Base-by-base conservation (phyloP, 2,329 filamentous ascomycete genomes). In the Sclerotinia glacialis region DNA sequence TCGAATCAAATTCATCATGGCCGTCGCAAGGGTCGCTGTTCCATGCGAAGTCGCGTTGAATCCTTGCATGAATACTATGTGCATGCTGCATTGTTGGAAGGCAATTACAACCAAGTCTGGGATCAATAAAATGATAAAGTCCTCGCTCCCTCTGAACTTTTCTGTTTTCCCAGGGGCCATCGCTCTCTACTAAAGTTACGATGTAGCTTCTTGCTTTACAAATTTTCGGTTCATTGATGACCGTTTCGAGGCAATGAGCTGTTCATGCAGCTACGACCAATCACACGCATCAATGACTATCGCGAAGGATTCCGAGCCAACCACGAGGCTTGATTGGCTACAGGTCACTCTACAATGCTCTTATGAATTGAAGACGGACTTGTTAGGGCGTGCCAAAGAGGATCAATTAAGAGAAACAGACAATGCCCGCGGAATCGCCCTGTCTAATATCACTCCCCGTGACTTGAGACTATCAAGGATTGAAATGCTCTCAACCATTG, bases 191-290 rank as follows among this genome's bases (percentile, higher is more conserved):
- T 28, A 37, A 60, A 26, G 9, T 53, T n/a, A 26, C 11, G 9
- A 2, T 31, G 52, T 40, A 11, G 26, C 11, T 31, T 52, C 12
- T 21, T 31, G 11, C n/a, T 8, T 18, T 23, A 21, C 14, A 14
- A 9, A 28, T 26, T 23, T 62, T 62, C 21, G 28, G 21, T n/a
- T 62, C 46, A n/a, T 42, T 62, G 31, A 42, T 62, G 44, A 50
- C 34, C n/a, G 31, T 28, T 53, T 16, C 21, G 12, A 53, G 46
- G 59, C 46, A 53, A 14, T 53, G 59, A 53, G 16, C n/a, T 62
- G 31, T 53, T 53, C 59, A 62, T 62, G 47, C 46, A 62, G 31
- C 46, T n/a, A 37, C 59, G n/a, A 47, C 59, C 47, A 62, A 62
- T 42, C 46, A 28, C 11, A 42, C 16, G 47, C 59, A 52, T 28